Evolutionary conservation across 1,139 yeast species (phyloP), one percentile per base, ranked within the genome.

Genomic region (Kodamaea derodonti): DNA sequence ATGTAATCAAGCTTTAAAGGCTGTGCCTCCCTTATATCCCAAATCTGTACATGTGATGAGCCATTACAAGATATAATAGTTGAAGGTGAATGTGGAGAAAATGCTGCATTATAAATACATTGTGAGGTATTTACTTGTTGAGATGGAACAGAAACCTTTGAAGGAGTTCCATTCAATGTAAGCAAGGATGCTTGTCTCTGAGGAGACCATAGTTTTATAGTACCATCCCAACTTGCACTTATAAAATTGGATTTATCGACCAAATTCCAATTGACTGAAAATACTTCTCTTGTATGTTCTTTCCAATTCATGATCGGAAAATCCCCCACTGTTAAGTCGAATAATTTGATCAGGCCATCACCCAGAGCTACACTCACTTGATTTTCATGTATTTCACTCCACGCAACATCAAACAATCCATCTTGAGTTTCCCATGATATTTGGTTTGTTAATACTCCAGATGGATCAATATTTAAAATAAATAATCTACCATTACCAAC

Each of bases 221-320:
- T 68, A 0, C 97, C 96, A 57, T 92, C 97, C 97, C 97, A 92
- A 15, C 95, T 84, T 18, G 90, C 73, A 14, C 92, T 74, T 27
- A 83, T 78, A 56, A 90, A 85, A 20, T 68, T 67, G 1, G 72
- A 51, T 56, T 88, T 90, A 45, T 84, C 90, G 3, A 84, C 81
- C 49, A 84, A 58, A 57, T 86, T 87, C 97, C 97, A 90, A 52
- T 80, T 77, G 27, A 90, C 81, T 3, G 86, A 74, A 46, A 87
- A 86, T n/a, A 86, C 96, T 54, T 92, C 98, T 38, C 84, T 69
- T 23, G 72, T 60, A 57, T 92, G 98, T 49, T 86, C 97, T 35
- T 73, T 72, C 66, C 76, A 85, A 46, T 79, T 81, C 65, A 76
- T 78, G 14, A 88, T 75, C 0, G 97, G 97, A 58, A 71, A 85